A percentile compares a stretch with the other conserved stretches of the same genome.
Evolutionary conservation across 768 basidiomycete genomes (phyloP).

Genomic region (Baorangia bicolor): DNA sequence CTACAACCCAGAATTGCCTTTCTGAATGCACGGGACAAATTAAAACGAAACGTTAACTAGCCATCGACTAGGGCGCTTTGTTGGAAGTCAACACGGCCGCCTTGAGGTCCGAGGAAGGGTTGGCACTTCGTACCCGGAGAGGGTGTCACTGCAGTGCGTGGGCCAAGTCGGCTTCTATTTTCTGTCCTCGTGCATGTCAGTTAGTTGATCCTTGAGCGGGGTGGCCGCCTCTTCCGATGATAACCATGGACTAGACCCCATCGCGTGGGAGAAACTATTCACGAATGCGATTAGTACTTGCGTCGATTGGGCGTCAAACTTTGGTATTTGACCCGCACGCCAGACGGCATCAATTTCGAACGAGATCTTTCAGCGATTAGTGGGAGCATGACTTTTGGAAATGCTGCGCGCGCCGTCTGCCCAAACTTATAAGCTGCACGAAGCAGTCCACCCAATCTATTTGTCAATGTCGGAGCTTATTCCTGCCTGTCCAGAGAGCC

Average conservation of each 20-base stretch:
- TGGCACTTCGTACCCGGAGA: constrained; percentile 87
- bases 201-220: constrained; percentile 64
- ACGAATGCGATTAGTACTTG: constrained; percentile 64
- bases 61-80: constrained; percentile 78
- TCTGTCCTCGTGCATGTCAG: constrained; percentile 31
- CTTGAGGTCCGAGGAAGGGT: constrained; percentile 83
- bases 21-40: constrained; percentile 57
- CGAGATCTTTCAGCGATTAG: constrained; percentile 47
- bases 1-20: constrained; percentile 63
- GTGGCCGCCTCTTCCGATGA: constrained; percentile 92
- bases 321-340: constrained; percentile 54
- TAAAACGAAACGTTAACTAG: constrained; percentile 76
- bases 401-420: constrained; percentile 9
- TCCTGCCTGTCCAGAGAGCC: constrained; percentile 15
- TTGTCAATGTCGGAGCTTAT: constrained; percentile 21
- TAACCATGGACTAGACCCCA: constrained; percentile 89
- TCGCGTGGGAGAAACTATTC: constrained; percentile 87
- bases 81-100: constrained; percentile 94
- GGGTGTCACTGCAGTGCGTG: constrained; percentile 71
- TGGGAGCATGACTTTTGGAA: constrained; percentile 61
- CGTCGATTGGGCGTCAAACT: constrained; percentile 68
- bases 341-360: constrained; percentile 28
- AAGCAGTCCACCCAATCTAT: constrained; percentile 1
- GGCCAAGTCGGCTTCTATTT: constrained; percentile 9
- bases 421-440: constrained; percentile 12